Evolutionary conservation across 768 basidiomycete species (phyloP), one percentile per base, ranked within the genome.

Genomic region (Udeniomyces megalosporus): DNA sequence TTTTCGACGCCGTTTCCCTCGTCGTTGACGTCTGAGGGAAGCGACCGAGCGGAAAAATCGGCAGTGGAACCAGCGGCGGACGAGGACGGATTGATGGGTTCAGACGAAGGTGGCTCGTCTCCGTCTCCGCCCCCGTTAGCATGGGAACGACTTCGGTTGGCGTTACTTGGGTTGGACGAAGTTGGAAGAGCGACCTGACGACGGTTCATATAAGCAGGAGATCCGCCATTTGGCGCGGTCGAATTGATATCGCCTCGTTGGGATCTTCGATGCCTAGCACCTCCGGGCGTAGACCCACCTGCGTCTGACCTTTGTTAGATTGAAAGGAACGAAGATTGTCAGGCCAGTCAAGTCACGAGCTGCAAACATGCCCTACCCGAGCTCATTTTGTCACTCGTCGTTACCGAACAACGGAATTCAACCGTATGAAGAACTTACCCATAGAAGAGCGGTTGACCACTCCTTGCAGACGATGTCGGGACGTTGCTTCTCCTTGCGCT

Each of bases 171-270:
- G 38, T 42, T 42, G 10, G 38, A 42, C 17, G 38, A 42, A 17
- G 10, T 11, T 12, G 26, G 83, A 81, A 69, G 77, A 75, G 66
- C 76, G 73, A 76, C 68, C 65, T 70, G 65, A 67, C 71, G 68
- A 67, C 67, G 74, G 44, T 66, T 49, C 76, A 74, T 57, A 75
- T 75, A 51, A 76, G 64, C 53, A 78, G 74, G 67, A 77, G 76
- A 62, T 70, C 32, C 47, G 78, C n/a, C n/a, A n/a, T 53, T 82
- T 78, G 70, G 85, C 65, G 61, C 80, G 75, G 87, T 84, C 6
- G 90, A 90, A 71, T 92, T 89, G 44, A 95, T 92, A 68, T 95
- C 91, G 3, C 91, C 90, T 38, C 91, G 81, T 35, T 83, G 79
- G 67, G 85, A 85, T 70, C 79, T 81, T 15, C 82, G 74, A 24